phyloP scores from a whole-genome alignment of 176 grass and related monocot species.

The Aegilops umbellulata region DNA sequence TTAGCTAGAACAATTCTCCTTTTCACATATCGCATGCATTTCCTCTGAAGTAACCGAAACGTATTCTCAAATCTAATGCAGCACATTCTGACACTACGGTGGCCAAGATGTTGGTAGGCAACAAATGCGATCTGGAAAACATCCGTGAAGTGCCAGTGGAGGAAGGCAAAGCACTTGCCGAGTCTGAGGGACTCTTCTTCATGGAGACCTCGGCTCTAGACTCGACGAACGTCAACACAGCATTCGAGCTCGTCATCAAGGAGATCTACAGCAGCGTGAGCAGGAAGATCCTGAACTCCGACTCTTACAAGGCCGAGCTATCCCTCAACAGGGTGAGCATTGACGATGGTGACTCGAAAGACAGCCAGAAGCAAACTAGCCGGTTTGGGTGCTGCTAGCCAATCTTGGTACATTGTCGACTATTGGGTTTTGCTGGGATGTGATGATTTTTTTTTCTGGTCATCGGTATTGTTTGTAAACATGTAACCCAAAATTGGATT shows the following conservation, averaged over 20 bases:
- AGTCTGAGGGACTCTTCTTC: conserved; percentile 81
- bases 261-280: conserved; percentile 86
- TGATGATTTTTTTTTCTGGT: conserved; percentile 3
- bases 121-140: conserved; percentile 79
- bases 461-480: conserved; percentile 34
- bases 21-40: neutral
- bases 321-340: conserved; percentile 82
- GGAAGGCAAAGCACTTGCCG: conserved; percentile 75
- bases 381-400: conserved; percentile 64
- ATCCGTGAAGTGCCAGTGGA: conserved; percentile 68
- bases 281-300: conserved; percentile 74
- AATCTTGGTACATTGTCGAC: neutral
- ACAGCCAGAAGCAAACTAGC: conserved; percentile 55
- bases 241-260: conserved; percentile 78
- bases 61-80: conserved; percentile 29
- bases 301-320: conserved; percentile 75
- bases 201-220: conserved; percentile 92
- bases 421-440: neutral
- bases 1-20: neutral
- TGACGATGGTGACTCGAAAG: conserved; percentile 40
- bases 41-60: neutral
- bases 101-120: conserved; percentile 84
- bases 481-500: conserved; percentile 17
- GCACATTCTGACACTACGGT: conserved; percentile 84
- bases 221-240: conserved; percentile 70